These are phyloP conservation scores for Ogataea trehaloabstinens DNA, from an alignment of 805 yeast genomes.

Conservation along the genomic window DNA sequence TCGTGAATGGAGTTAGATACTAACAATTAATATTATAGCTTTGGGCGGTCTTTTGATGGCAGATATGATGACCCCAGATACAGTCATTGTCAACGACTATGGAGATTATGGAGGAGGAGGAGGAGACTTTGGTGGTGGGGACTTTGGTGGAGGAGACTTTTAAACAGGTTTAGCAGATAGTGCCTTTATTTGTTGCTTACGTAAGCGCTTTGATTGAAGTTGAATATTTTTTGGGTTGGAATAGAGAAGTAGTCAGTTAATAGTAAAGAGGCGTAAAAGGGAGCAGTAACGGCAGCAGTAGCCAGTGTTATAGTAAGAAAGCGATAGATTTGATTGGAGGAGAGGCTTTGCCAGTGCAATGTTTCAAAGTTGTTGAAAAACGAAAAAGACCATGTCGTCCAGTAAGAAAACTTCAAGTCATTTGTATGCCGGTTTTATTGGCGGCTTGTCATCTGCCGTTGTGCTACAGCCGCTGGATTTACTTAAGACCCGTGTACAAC, in stretches of 20 bases:
- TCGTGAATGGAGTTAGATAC: background rate
- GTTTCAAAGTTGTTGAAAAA: no score
- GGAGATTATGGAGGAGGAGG: slow-evolving; percentile 9
- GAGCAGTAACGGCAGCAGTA: no score
- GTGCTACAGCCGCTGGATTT: slow-evolving; percentile 86
- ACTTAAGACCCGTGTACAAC: slow-evolving; percentile 84
- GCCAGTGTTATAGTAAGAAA: no score
- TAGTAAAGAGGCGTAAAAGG: no score
- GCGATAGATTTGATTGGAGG: no score
- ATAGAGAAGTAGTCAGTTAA: no score
- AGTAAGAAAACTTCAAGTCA: slow-evolving; percentile 42
- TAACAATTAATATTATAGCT: slow-evolving; percentile 4
- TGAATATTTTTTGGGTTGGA: no score
- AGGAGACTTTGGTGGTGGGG: slow-evolving; percentile 11
- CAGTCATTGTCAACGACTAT: slow-evolving; percentile 11
- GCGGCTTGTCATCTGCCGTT: slow-evolving; percentile 81
- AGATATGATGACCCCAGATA: slow-evolving; percentile 21
- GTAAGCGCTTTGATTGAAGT: background rate
- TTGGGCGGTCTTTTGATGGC: slow-evolving; percentile 27
- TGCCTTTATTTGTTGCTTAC: background rate
- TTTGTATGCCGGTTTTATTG: slow-evolving; percentile 74
- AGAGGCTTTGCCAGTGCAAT: no score
- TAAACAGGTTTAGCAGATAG: slow-evolving; percentile 4
- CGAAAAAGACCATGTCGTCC: no score
- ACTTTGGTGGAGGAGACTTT: slow-evolving; percentile 11